phyloP scores from a whole-genome alignment of 2,329 filamentous ascomycete species.

The Aspergillus eucalypticola region DNA sequence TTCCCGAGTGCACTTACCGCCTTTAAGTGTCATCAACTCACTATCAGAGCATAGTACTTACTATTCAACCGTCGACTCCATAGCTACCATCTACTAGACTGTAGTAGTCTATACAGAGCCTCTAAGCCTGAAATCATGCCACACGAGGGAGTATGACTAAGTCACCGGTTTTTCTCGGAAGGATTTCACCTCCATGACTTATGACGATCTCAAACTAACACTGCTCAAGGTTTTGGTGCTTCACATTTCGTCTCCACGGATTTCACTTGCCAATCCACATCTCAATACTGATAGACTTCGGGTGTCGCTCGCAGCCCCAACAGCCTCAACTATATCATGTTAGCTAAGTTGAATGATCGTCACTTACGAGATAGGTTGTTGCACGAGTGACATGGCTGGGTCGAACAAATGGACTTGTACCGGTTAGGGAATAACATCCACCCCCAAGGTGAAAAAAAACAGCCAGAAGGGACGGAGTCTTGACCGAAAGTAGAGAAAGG shows the following conservation, averaged over 20 bases:
- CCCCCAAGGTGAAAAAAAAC: background rate
- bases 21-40: background rate
- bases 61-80: background rate
- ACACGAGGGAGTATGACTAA: background rate
- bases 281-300: background rate
- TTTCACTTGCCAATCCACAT: background rate
- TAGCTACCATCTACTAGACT: background rate
- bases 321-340: background rate
- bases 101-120: background rate
- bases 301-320: background rate
- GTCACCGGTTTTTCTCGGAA: background rate
- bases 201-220: background rate
- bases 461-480: background rate
- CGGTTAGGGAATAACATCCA: background rate
- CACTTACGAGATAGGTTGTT: no score
- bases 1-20: background rate
- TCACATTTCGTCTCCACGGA: background rate
- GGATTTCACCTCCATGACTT: background rate
- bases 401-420: background rate
- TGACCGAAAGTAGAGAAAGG: background rate
- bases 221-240: background rate
- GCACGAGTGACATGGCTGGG: background rate
- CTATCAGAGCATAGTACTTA: background rate
- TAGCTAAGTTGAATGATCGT: no score
- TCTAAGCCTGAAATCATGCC: conserved; percentile 1